phyloP scores from a whole-genome alignment of 2,329 filamentous ascomycete genomes.

The Fusarium sp. region DNA sequence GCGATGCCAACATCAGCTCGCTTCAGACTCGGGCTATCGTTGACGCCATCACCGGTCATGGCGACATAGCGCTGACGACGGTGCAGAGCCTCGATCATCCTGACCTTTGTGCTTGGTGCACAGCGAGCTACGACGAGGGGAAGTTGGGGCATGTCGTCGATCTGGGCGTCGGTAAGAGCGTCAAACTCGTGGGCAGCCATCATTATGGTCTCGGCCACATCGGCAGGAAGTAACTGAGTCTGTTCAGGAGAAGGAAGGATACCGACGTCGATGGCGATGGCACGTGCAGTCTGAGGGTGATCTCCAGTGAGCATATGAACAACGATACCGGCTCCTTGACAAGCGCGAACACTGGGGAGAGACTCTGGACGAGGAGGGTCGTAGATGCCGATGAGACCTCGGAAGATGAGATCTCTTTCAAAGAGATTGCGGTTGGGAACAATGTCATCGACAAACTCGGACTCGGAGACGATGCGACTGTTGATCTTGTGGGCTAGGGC shows the following conservation, averaged over 20 bases:
- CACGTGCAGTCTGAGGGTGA: conserved; percentile 69
- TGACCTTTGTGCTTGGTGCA: conserved; percentile 76
- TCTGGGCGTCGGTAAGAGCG: conserved; percentile 69
- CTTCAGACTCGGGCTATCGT: conserved; percentile 76
- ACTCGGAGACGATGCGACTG: conserved; percentile 30
- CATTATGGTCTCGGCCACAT: conserved; percentile 67
- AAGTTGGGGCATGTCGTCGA: conserved; percentile 71
- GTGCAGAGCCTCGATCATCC: conserved; percentile 81
- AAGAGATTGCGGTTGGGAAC: conserved; percentile 38
- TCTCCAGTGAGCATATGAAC: conserved; percentile 76
- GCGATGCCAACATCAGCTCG: conserved; percentile 76
- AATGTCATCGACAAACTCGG: conserved; percentile 45
- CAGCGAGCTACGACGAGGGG: conserved; percentile 77
- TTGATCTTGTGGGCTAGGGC: conserved; percentile 62
- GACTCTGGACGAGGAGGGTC: conserved; percentile 76
- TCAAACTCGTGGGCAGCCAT: conserved; percentile 75
- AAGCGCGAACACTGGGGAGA: conserved; percentile 63
- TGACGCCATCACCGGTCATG: conserved; percentile 79
- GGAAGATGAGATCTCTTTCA: conserved; percentile 71
- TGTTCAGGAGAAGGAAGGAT: conserved; percentile 64
- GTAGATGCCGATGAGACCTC: conserved; percentile 75
- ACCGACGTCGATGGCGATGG: conserved; percentile 71
- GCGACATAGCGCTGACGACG: conserved; percentile 72
- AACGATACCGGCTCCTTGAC: conserved; percentile 68
- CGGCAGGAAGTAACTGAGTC: conserved; percentile 54